phyloP scores from a whole-genome alignment of 192 early-diverging fungal genomes.

The Coemansia furcata region DNA sequence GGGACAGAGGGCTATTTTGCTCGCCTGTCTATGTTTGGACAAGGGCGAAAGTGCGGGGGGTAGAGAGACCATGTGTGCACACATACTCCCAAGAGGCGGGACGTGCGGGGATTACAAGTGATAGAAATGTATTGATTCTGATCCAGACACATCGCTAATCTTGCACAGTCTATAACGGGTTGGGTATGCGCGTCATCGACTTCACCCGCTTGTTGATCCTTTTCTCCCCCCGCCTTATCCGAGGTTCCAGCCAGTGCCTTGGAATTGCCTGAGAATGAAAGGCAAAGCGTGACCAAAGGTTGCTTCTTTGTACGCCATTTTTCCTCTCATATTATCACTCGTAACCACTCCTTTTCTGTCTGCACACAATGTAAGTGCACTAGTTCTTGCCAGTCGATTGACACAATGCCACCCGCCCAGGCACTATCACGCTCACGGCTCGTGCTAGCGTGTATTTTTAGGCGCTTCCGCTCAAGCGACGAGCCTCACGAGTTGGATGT shows the following conservation, averaged over 20 bases:
- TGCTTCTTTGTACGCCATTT: constrained; percentile 10
- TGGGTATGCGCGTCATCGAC: not conserved
- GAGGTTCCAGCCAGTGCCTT: not conserved
- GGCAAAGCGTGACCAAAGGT: not conserved
- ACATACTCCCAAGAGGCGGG: not conserved
- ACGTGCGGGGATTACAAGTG: not conserved
- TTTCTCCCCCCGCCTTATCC: not conserved
- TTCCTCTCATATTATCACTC: constrained; percentile 8
- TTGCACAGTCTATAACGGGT: not conserved
- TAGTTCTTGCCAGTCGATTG: constrained; percentile 1
- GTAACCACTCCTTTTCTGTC: not conserved
- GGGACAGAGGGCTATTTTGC: not conserved
- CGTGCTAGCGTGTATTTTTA: constrained; percentile 6
- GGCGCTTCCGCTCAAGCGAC: not conserved
- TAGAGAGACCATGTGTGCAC: not conserved
- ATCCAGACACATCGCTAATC: not conserved
- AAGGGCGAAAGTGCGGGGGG: not conserved
- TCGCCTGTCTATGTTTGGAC: not conserved
- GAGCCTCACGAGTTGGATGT: not conserved
- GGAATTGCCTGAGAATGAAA: not conserved
- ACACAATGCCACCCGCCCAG: not conserved
- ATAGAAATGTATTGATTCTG: not conserved
- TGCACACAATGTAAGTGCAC: constrained; percentile 9
- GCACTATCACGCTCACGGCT: not conserved
- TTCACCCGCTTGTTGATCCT: not conserved